phyloP scores from a whole-genome alignment of 148 eudicot genomes.

The Vaccinium myrtillus region DNA sequence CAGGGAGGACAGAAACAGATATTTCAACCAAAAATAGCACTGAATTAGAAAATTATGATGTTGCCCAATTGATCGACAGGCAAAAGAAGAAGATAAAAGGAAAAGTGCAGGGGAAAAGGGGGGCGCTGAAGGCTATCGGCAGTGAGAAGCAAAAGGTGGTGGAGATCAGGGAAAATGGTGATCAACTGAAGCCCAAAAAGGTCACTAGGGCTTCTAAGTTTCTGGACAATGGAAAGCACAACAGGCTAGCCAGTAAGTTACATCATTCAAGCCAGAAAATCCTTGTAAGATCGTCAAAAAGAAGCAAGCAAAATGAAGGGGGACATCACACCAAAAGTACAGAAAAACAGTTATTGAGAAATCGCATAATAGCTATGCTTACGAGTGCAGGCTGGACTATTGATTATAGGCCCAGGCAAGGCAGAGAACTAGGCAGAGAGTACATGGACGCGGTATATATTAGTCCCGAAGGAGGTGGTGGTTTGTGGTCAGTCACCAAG shows the following conservation, averaged over 20 bases:
- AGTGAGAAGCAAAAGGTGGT: slow-evolving; percentile 24
- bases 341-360: slow-evolving; percentile 51
- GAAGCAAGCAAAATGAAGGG: slow-evolving; percentile 21
- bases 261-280: background rate
- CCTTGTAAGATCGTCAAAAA: background rate
- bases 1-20: slow-evolving; percentile 30
- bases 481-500: slow-evolving; percentile 79
- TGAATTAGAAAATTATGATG: slow-evolving; percentile 6
- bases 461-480: slow-evolving; percentile 49
- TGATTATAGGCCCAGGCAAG: slow-evolving; percentile 56
- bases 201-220: slow-evolving; percentile 10
- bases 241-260: background rate
- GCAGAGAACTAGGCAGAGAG: slow-evolving; percentile 26
- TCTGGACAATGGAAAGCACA: slow-evolving; percentile 4
- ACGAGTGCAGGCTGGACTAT: slow-evolving; percentile 75
- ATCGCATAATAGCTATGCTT: slow-evolving; percentile 65
- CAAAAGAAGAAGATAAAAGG: slow-evolving; percentile 9
- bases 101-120: slow-evolving; percentile 25
- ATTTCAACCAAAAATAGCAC: slow-evolving; percentile 8
- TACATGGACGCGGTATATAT: slow-evolving; percentile 75
- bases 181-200: background rate
- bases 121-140: slow-evolving; percentile 9
- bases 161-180: background rate
- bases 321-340: slow-evolving; percentile 19
- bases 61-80: slow-evolving; percentile 6